Base-by-base conservation (phyloP, 2,329 filamentous ascomycete species). In the Rutstroemia sp. region DNA sequence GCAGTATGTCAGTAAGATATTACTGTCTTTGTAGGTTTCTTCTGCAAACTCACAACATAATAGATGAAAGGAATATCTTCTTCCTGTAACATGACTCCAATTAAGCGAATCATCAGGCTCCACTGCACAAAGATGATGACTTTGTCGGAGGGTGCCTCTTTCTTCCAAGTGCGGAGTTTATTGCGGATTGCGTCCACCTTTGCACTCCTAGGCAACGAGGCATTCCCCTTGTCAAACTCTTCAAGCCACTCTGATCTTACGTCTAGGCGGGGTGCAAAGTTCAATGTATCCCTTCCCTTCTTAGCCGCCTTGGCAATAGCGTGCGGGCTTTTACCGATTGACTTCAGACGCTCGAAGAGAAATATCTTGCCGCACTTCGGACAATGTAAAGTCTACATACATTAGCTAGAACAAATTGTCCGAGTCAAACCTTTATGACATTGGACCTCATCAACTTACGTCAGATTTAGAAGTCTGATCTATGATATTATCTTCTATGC, bases 61-160 rank as follows among this genome's bases (percentile, higher is more conserved):
- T 52, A 52, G 18, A 52, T 6, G 5, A 52, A 52, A 8, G 14
- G 8, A 1, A 16, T 3, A 3, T 52, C 16, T 14, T 52, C 39
- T 30, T 52, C 49, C 7, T 34, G 2, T 6, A 52, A 39, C 49
- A 52, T 44, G 10, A 52, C 23, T 19, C 49, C 49, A 19, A 52
- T 52, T n/a, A 52, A 19, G n/a, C 23, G 10, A 23, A 52, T 44
- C 49, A 52, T 52, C n/a, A 45, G 7, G 3, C 18, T 18, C 49
- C 49, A 52, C 49, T 52, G 49, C 14, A 34, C n/a, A 21, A 52
- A 52, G 23, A 52, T 45, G 12, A 52, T 19, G 6, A 45, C 42
- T 12, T 52, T 52, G 23, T 52, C 49, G 3, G 38, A 30, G 10
- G 49, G 49, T 16, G 23, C 49, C 8, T 42, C 25, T 18, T 2